Evolutionary conservation across 768 basidiomycete genomes (phyloP).

Genomic region (Trametes punicea): DNA sequence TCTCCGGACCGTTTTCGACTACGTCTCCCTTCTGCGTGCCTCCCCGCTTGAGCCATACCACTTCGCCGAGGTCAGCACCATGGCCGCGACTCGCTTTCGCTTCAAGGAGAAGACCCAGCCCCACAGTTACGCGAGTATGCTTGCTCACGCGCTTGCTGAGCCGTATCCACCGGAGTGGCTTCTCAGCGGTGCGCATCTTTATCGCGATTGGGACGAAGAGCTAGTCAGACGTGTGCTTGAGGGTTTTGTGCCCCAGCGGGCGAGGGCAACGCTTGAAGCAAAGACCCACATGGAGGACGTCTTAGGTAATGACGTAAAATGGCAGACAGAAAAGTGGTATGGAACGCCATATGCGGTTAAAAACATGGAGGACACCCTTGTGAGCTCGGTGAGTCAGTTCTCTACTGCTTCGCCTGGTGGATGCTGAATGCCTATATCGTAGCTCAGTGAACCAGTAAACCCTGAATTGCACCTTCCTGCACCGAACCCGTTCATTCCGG

Average conservation of each 20-base stretch:
- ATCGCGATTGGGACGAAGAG: slow-evolving; percentile 22
- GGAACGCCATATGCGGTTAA: slow-evolving; percentile 46
- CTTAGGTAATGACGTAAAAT: slow-evolving; percentile 19
- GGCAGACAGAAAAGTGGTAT: slow-evolving; percentile 47
- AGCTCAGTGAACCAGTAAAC: slow-evolving; percentile 22
- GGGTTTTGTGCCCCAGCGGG: slow-evolving; percentile 31
- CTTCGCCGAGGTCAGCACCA: slow-evolving; percentile 42
- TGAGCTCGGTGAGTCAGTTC: slow-evolving; percentile 29
- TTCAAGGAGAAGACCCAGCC: slow-evolving; percentile 46
- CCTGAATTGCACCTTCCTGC: slow-evolving; percentile 39
- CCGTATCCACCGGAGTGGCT: slow-evolving; percentile 20
- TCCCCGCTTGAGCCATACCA: slow-evolving; percentile 28
- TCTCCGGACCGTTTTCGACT: slow-evolving; percentile 41
- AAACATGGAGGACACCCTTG: slow-evolving; percentile 30
- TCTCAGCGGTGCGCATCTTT: slow-evolving; percentile 16
- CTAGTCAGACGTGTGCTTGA: slow-evolving; percentile 23
- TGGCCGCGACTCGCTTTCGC: slow-evolving; percentile 44
- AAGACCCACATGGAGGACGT: slow-evolving; percentile 34
- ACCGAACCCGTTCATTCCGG: slow-evolving; percentile 52
- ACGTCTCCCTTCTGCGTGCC: slow-evolving; percentile 31
- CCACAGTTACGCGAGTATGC: slow-evolving; percentile 38
- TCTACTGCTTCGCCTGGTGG: no score
- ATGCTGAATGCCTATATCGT: no score
- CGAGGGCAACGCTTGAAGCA: slow-evolving; percentile 38
- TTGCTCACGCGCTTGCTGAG: slow-evolving; percentile 30